phyloP scores from a whole-genome alignment of 441 rosid species.

The Viola pubescens region DNA sequence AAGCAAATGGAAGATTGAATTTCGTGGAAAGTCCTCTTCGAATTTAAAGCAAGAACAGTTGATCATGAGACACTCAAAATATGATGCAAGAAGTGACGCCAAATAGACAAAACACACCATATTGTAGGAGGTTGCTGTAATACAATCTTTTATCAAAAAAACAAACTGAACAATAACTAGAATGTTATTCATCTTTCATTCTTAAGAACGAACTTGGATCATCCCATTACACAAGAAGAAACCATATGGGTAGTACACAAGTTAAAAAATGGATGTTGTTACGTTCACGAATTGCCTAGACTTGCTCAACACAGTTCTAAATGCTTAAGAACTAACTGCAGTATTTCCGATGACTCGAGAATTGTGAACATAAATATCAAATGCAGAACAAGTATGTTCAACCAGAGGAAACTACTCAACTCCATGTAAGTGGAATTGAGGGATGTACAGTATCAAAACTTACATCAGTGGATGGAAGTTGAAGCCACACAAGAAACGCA shows the following conservation, averaged over 20 bases:
- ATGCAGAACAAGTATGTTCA: neutral
- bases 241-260: neutral
- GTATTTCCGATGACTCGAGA: neutral
- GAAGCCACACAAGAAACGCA: constrained; percentile 78
- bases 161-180: no score
- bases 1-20: neutral
- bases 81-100: neutral
- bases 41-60: neutral
- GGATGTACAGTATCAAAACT: constrained; percentile 20
- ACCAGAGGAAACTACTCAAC: constrained; percentile 1
- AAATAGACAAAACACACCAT: neutral
- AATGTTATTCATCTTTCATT: no score
- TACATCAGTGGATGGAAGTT: constrained; percentile 39
- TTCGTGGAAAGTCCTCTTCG: neutral
- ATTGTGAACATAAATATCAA: neutral
- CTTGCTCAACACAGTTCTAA: neutral
- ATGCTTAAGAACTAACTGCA: neutral
- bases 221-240: no score
- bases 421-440: neutral
- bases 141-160: no score
- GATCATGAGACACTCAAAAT: neutral
- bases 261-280: neutral
- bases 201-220: no score
- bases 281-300: neutral
- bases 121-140: no score